phyloP scores from a whole-genome alignment of 148 eudicot genomes.

The Bassia scoparia region DNA sequence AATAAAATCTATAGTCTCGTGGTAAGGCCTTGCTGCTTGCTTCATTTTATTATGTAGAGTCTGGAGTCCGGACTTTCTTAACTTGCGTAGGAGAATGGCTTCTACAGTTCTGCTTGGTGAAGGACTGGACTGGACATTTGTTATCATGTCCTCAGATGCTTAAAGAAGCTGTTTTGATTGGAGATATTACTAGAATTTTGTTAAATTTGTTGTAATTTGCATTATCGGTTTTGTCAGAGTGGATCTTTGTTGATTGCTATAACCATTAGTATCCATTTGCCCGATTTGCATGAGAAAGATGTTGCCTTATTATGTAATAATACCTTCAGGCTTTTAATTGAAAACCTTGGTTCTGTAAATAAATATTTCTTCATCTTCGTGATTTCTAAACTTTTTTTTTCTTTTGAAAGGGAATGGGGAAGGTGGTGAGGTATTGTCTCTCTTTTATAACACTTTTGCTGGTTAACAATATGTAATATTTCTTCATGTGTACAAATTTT shows the following conservation, averaged over 20 bases:
- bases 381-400: background rate
- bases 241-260: too few relatives aligned
- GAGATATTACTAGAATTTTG: too few relatives aligned
- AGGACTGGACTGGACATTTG: too few relatives aligned
- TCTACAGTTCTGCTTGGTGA: too few relatives aligned
- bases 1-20: too few relatives aligned
- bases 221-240: too few relatives aligned
- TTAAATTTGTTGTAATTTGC: too few relatives aligned
- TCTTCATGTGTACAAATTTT: constrained; percentile 2
- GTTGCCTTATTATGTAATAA: background rate
- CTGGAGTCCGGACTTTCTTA: background rate
- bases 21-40: too few relatives aligned
- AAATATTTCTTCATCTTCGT: background rate
- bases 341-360: background rate
- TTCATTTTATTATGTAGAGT: too few relatives aligned
- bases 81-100: background rate
- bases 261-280: too few relatives aligned
- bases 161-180: background rate
- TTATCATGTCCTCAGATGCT: background rate
- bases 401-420: constrained; percentile 65
- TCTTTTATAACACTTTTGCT: background rate
- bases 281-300: background rate
- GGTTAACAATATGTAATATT: background rate
- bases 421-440: constrained; percentile 88
- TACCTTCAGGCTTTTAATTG: background rate